Conservation (phyloP, 768 basidiomycete genomes). For the button mushroom (Agaricus bisporus) region DNA sequence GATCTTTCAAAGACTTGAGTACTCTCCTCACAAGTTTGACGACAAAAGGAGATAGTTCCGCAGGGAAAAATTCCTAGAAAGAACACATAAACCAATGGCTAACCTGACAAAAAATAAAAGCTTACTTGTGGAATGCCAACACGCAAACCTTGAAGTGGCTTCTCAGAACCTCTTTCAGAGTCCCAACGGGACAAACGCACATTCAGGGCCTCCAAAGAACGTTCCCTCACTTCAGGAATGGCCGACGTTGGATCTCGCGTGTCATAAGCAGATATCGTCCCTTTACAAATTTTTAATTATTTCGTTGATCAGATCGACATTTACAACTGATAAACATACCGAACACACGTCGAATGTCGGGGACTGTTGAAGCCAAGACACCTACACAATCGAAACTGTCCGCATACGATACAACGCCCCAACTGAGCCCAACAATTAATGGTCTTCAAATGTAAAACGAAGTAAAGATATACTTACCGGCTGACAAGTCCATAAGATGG, state of each 20-base stretch:
- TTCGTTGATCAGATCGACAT: not conserved
- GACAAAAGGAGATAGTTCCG: slow-evolving; percentile 48
- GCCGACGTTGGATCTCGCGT: slow-evolving; percentile 71
- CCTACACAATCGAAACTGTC: slow-evolving; percentile 96
- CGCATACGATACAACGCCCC: slow-evolving; percentile 90
- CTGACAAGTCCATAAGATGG: slow-evolving; percentile 92
- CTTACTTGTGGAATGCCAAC: slow-evolving; percentile 73
- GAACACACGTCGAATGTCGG: slow-evolving; percentile 49
- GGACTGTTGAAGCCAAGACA: slow-evolving; percentile 55
- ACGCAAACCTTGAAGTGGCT: slow-evolving; percentile 43
- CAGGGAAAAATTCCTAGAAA: slow-evolving; percentile 72
- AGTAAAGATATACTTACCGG: slow-evolving; percentile 40
- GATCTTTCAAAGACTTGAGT: slow-evolving; percentile 30
- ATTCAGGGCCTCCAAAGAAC: slow-evolving; percentile 14
- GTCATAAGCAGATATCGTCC: slow-evolving; percentile 54
- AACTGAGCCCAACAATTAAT: slow-evolving; percentile 35
- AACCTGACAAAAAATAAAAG: not conserved
- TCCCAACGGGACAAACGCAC: slow-evolving; percentile 12
- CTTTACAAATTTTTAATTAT: slow-evolving; percentile 15
- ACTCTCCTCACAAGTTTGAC: slow-evolving; percentile 38
- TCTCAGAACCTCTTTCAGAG: not conserved
- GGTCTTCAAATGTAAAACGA: not conserved
- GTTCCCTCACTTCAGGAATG: slow-evolving; percentile 27
- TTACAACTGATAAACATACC: slow-evolving; percentile 35
- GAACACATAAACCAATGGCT: not conserved